Evolutionary conservation across 208 protist species (phyloP), one percentile per base, ranked within the genome.

Genomic region (Trypanosoma theileri): DNA sequence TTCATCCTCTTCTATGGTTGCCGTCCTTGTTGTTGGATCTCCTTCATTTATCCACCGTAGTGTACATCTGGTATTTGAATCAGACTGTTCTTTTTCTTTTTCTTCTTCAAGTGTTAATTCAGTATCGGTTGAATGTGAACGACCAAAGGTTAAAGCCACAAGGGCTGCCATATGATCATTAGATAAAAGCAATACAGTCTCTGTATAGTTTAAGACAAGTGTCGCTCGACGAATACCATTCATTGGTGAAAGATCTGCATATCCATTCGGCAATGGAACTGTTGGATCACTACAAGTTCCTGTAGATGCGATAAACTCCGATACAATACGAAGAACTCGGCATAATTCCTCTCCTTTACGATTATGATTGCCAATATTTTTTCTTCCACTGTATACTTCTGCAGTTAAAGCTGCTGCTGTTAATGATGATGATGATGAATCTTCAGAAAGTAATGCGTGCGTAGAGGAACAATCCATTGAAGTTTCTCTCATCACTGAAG

Each of bases 241-340:
- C 12, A 31, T 14, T 46, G 55, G 35, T 56, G 51, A 56, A 21
- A 74, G 44, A 12, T 62, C 24, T 26, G 22, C 16, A 40, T 66
- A 68, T 40, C 59, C 69, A 41, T 45, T 0, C 45, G 19, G 46
- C 10, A 52, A 44, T 13, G 53, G 66, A 9, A 31, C 41, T 17
- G 12, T n/a, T 12, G 6, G 21, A 12, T 66, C 59, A 59, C 12
- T 40, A 41, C 44, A 72, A 17, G 31, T 62, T 8, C 69, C 69
- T 19, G 63, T 70, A 12, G 70, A 59, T 12, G 70, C 70, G 45
- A 70, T 69, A 42, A 75, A 75, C 48, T 67, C 70, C 12, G 63
- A 41, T n/a, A 75, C 31, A 11, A 41, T 44, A 4, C 63, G 70
- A 13, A 69, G 48, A 26, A 53, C 40, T 22, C 24, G 55, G 12